Conservation (phyloP, 805 yeast genomes). For the Henningerozyma blattae region DNA sequence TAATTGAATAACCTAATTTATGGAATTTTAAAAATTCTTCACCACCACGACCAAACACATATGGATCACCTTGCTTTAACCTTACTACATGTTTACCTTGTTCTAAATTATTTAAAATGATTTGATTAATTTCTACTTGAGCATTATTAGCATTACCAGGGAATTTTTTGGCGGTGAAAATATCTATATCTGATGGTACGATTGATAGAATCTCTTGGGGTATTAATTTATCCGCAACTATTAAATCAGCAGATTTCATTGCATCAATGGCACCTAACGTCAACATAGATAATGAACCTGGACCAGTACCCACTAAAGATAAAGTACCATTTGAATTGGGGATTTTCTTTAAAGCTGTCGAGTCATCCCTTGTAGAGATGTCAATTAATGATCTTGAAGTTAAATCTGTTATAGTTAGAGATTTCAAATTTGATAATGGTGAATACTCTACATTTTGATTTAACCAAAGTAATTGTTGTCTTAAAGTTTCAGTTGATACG, state of each 20-base stretch:
- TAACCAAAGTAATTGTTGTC: too few species aligned
- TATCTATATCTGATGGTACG: conserved; percentile 63
- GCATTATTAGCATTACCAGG: conserved; percentile 96
- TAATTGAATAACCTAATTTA: conserved; percentile 55
- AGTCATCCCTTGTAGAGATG: too few species aligned
- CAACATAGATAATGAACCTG: conserved; percentile 73
- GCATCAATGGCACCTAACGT: conserved; percentile 78
- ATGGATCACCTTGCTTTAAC: conserved; percentile 94
- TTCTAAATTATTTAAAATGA: conserved; percentile 54
- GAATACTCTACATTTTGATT: conserved; percentile 85
- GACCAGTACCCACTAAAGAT: conserved; percentile 88
- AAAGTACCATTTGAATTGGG: conserved; percentile 41
- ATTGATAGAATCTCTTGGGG: conserved; percentile 77
- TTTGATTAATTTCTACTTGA: conserved; percentile 66
- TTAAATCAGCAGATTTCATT: conserved; percentile 69
- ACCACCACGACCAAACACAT: conserved; percentile 92
- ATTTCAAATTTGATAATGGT: conserved; percentile 57
- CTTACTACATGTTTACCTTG: conserved; percentile 73
- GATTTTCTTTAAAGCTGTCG: too few species aligned
- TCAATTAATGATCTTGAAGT: too few species aligned
- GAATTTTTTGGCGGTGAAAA: conserved; percentile 83
- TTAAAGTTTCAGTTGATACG: too few species aligned
- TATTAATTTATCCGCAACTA: conserved; percentile 84
- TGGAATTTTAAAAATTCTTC: conserved; percentile 72
- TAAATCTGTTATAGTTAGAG: too few species aligned